Evolutionary conservation across 2,329 filamentous ascomycete genomes (phyloP).

Genomic region (Stachybotrys echinatus): DNA sequence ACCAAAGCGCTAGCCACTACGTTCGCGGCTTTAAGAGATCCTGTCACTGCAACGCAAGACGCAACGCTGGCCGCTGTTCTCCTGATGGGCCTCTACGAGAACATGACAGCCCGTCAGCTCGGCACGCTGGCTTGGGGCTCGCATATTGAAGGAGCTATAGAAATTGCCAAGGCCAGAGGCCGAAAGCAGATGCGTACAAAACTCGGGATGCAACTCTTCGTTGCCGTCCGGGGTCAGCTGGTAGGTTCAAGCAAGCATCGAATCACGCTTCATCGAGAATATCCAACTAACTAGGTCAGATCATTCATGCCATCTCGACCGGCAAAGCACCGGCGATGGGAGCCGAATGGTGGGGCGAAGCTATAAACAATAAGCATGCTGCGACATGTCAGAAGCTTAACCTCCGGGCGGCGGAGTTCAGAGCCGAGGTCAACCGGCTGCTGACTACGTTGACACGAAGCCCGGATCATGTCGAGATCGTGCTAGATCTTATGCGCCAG

Average conservation of each 20-base stretch:
- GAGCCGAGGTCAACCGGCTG: conserved; percentile 45
- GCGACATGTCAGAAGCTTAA: conserved; percentile 45
- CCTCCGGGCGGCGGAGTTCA: conserved; percentile 50
- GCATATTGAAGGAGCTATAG: conserved; percentile 59
- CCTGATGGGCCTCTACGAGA: conserved; percentile 56
- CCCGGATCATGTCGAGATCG: conserved; percentile 42
- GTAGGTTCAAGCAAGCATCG: too few relatives aligned
- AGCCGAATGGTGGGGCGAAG: conserved; percentile 54
- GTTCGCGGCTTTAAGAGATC: conserved; percentile 47
- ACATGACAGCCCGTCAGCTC: conserved; percentile 49
- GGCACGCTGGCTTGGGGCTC: conserved; percentile 56
- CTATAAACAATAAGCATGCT: conserved; percentile 42
- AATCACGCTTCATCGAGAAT: too few relatives aligned
- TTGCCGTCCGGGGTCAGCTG: conserved; percentile 57
- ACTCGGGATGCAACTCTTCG: conserved; percentile 50
- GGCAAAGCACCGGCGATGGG: conserved; percentile 48
- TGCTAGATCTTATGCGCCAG: conserved; percentile 46
- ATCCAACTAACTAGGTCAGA: conserved; percentile 27
- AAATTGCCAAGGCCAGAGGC: conserved; percentile 53
- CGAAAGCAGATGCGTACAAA: conserved; percentile 49
- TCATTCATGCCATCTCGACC: conserved; percentile 51
- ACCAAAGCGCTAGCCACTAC: conserved; percentile 48
- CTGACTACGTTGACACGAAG: conserved; percentile 41
- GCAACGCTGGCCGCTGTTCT: conserved; percentile 54
- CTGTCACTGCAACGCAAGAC: conserved; percentile 45